phyloP scores from a whole-genome alignment of 2,329 filamentous ascomycete genomes.

The Colletotrichum brevisporum region DNA sequence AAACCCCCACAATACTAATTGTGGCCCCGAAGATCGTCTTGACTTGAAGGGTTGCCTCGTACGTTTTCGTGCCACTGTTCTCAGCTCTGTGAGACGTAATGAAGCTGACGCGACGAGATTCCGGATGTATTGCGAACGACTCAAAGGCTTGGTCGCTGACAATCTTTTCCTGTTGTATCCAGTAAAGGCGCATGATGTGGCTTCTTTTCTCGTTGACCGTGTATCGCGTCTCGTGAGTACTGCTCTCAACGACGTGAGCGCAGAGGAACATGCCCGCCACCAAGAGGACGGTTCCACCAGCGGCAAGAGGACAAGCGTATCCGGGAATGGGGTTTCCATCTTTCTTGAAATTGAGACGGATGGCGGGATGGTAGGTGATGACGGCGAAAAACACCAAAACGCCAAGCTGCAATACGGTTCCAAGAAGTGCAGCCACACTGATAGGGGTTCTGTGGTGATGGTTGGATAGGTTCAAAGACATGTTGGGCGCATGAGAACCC shows the following conservation, averaged over 20 bases:
- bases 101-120: background rate
- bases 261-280: background rate
- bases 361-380: background rate
- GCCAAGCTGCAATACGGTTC: too few relatives aligned
- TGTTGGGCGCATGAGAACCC: too few relatives aligned
- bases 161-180: background rate
- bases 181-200: background rate
- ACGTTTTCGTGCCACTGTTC: too few relatives aligned
- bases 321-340: background rate
- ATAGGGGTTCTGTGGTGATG: too few relatives aligned
- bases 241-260: constrained; percentile 1
- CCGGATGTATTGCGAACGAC: background rate
- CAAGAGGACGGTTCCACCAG: background rate
- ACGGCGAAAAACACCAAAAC: too few relatives aligned
- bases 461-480: too few relatives aligned
- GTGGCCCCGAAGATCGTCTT: too few relatives aligned
- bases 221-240: background rate
- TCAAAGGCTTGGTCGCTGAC: constrained; percentile 5
- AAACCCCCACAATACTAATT: too few relatives aligned
- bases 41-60: too few relatives aligned
- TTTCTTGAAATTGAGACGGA: background rate
- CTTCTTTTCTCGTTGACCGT: too few relatives aligned
- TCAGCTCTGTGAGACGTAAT: background rate
- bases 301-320: background rate
- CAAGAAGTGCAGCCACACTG: too few relatives aligned